Evolutionary conservation across 2,329 filamentous ascomycete species (phyloP), one percentile per base, ranked within the genome.

Genomic region (Claviceps digitariae): DNA sequence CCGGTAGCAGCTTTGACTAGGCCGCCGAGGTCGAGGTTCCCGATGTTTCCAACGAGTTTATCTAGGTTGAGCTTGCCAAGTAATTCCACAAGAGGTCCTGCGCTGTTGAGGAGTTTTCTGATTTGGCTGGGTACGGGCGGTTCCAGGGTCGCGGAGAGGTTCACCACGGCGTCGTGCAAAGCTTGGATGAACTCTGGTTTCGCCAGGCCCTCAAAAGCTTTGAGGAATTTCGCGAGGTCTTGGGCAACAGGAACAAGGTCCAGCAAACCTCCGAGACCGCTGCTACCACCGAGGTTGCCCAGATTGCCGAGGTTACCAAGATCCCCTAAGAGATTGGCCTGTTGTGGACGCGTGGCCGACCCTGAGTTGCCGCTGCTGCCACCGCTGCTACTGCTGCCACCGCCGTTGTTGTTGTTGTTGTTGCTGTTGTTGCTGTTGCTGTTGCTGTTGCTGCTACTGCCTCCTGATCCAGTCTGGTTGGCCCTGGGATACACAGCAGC

Each of bases 91-190:
- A 68, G 62, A 0, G 64, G 66, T 3, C 58, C 54, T 56, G 61
- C 59, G 60, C 63, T 52, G 48, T 56, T 27, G 48, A 69, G 51
- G 7, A 65, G 55, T 54, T 47, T 52, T 54, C 63, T 51, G 58
- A 63, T 59, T 56, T 67, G 54, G 34, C 58, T 57, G 15, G 69
- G 65, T 4, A 63, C 65, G 2, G 71, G 71, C 1, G 70, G 69
- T 41, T 61, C 56, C n/a, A 73, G 59, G 0, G 68, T 68, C 7
- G 60, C 58, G 8, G 65, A 64, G 8, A 74, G 66, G 55, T 70
- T 68, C 29, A 71, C 58, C 58, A 73, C 67, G 23, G 67, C 66
- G 62, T 73, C 70, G 50, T 70, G 68, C 3, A 72, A 51, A 1
- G 64, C 67, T 12, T 70, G 55, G 17, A 74, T 57, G 52, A 74